Percentiles rank a stretch among this genome's conserved stretches.
These are phyloP conservation scores for Trametes sp. DNA, from an alignment of 1,284 basidiomycete species.

Conservation along the genomic window DNA sequence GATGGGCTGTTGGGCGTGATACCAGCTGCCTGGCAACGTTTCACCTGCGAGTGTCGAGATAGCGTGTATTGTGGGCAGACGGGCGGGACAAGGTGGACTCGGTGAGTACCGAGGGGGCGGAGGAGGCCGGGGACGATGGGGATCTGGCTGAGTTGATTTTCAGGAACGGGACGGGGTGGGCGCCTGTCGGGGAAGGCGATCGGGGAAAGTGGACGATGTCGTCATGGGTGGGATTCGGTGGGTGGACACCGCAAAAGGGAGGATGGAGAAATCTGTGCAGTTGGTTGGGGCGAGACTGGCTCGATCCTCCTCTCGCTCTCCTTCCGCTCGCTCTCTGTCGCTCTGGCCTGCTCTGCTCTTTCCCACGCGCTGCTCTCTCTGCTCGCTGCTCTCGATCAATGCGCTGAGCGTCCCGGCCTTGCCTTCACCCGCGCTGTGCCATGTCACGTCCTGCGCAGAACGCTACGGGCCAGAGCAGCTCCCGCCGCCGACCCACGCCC, in stretches of 20 bases:
- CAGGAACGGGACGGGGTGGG: not conserved
- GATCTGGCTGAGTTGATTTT: conserved; percentile 3
- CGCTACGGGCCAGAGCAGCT: conserved; percentile 1
- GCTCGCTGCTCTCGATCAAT: not conserved
- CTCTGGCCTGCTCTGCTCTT: not conserved
- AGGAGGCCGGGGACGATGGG: not conserved
- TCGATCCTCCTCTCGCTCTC: not conserved
- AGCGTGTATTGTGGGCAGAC: not conserved
- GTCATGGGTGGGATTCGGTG: not conserved
- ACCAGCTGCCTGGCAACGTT: too few relatives aligned
- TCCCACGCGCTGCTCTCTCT: not conserved
- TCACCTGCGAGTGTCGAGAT: not conserved
- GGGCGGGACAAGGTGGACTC: not conserved
- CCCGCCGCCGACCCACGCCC: not conserved
- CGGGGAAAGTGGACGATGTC: not conserved
- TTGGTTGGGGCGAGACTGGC: not conserved
- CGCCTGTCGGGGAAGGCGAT: not conserved
- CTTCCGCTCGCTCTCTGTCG: not conserved
- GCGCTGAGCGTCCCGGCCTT: not conserved
- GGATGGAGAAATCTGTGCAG: not conserved
- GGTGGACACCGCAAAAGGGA: not conserved
- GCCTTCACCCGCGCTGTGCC: conserved; percentile 6
- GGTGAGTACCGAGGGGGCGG: too few relatives aligned
- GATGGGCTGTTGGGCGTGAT: too few relatives aligned
- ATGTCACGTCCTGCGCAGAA: conserved; percentile 3